Base-by-base conservation (phyloP, 2,329 filamentous ascomycete species). In the Aspergillus vadensis region DNA sequence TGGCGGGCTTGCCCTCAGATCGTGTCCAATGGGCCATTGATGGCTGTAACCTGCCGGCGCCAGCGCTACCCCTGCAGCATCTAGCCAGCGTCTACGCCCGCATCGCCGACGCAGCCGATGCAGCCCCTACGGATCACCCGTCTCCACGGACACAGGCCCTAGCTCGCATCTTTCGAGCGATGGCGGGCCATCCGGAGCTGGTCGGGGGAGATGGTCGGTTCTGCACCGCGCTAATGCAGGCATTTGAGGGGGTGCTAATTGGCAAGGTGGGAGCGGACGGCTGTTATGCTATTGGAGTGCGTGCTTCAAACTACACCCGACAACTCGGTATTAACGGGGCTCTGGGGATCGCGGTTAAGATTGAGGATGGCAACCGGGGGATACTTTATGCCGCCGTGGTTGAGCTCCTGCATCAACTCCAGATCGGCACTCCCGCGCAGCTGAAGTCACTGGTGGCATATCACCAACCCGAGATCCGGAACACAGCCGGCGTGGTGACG, bases 221-320 rank as follows among this genome's bases (percentile, higher is more conserved):
- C 63, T 83, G 81, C 52, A 83, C 81, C 0, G 63, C 64, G 7
- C 69, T 84, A 1, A 82, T 82, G 80, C 27, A 58, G 9, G 67
- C 68, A 1, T 83, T 77, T 55, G 47, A 63, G 2, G 79, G 77
- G 0, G 27, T 60, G 0, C 55, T 82, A 0, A 73, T 82, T 39
- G 81, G 82, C 1, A 84, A 84, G 61, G 44, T 83, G 2, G 81
- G 81, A 0, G 81, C 81, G 0, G 81, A 83, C 63, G 81, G 74
- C 0, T 83, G 79, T 51, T 84, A 83, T 63, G 79, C 75, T 0
- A 67, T 83, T 7, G 81, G 76, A 0, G 65, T 83, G 3, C 70
- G 76, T n/a, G 71, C 67, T 7, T 78, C 75, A 0, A 69, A 76
- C 25, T 63, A 73, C 19, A 80, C 79, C 0, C 65, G 57, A n/a